A percentile compares a stretch with the other conserved stretches of the same genome.
Conservation (phyloP, 257 asterid genomes). For the Solanum virginianum region DNA sequence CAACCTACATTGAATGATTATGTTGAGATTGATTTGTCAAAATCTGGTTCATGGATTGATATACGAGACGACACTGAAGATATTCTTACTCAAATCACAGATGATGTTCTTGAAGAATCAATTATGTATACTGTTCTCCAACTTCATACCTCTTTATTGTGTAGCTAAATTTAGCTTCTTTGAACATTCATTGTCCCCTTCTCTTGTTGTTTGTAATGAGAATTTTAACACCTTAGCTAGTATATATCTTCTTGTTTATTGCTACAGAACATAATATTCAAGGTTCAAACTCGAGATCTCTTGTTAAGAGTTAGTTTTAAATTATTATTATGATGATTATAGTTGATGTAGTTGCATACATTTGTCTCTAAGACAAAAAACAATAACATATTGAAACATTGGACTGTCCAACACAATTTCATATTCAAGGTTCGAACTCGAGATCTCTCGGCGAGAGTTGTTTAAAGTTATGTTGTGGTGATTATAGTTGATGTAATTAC, state of each 20-base stretch:
- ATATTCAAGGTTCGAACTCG: no score
- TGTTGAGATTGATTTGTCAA: constrained; percentile 24
- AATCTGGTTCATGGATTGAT: constrained; percentile 50
- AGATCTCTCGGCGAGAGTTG: not conserved
- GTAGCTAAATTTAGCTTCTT: constrained; percentile 3
- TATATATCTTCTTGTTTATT: not conserved
- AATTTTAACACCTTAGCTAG: not conserved
- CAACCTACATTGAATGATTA: constrained; percentile 36
- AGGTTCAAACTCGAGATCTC: no score
- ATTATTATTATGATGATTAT: not conserved
- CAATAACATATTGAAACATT: not conserved
- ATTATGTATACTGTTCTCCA: constrained; percentile 33
- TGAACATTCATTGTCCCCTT: not conserved
- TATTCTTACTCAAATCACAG: constrained; percentile 36
- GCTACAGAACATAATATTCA: not conserved
- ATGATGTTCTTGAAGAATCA: constrained; percentile 46
- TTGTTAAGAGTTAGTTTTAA: not conserved
- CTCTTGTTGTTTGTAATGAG: not conserved
- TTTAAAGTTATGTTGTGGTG: not conserved
- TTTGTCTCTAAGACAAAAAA: not conserved
- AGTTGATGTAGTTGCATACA: not conserved
- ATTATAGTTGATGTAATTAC: not conserved
- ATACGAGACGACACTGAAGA: constrained; percentile 29
- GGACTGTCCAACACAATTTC: no score
- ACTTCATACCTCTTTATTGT: constrained; percentile 4